A percentile compares a stretch with the other conserved stretches of the same genome.
These are phyloP conservation scores for Coleophoma eucalyptorum DNA, from an alignment of 2,329 filamentous ascomycete species.

Conservation along the genomic window DNA sequence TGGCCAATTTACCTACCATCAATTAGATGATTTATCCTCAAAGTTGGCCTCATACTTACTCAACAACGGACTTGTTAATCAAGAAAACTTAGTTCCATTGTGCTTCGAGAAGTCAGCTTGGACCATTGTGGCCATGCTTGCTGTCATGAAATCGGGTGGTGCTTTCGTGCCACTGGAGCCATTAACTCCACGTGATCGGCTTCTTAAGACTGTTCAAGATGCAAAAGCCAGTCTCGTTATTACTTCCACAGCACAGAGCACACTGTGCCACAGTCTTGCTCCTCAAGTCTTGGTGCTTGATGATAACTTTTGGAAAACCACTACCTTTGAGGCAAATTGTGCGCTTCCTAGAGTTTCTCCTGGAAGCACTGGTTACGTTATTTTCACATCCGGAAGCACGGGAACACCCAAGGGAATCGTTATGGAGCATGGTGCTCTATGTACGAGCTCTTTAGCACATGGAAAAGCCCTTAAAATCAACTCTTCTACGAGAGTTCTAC, in stretches of 20 bases:
- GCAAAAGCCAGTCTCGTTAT: not conserved
- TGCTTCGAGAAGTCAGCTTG: constrained; percentile 27
- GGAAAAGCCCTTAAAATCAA: constrained; percentile 3
- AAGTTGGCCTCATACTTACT: not conserved
- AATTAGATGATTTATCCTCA: not conserved
- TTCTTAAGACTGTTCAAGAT: not conserved
- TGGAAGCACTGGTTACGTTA: not conserved
- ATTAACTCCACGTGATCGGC: constrained; percentile 18
- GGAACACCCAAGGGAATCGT: constrained; percentile 19
- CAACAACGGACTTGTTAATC: not conserved
- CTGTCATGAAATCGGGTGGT: constrained; percentile 23
- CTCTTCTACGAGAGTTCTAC: constrained; percentile 11
- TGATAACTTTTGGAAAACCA: not conserved
- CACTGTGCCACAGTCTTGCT: not conserved
- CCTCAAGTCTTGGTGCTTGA: not conserved
- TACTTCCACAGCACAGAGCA: not conserved
- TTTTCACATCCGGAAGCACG: constrained; percentile 28
- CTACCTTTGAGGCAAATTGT: not conserved
- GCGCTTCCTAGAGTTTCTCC: not conserved
- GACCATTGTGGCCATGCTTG: constrained; percentile 23
- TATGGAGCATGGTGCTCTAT: constrained; percentile 14
- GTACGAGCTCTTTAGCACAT: constrained; percentile 4
- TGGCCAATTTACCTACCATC: not conserved
- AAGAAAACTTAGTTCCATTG: constrained; percentile 15
- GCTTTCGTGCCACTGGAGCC: constrained; percentile 28